Conservation (phyloP, 495 filamentous ascomycete genomes). For the Hypoxylon fragiforme region DNA sequence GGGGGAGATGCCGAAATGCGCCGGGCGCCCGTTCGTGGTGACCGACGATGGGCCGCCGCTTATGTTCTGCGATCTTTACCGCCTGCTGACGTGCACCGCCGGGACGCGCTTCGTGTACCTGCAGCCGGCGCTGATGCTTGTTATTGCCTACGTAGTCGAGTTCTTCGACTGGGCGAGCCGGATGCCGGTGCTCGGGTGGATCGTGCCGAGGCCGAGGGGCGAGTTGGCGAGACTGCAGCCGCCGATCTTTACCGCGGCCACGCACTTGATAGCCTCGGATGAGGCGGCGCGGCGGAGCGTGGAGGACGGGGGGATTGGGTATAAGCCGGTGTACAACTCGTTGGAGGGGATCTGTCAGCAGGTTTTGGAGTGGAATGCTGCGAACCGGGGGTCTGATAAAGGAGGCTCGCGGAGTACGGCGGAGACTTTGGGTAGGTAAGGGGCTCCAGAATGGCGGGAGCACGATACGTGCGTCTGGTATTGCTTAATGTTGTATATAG, state of each 20-base stretch:
- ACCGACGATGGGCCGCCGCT: slow-evolving; percentile 44
- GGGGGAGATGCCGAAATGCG: slow-evolving; percentile 40
- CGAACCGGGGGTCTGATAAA: slow-evolving; percentile 9
- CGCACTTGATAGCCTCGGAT: slow-evolving; percentile 53
- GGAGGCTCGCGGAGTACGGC: background rate
- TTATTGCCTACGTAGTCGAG: slow-evolving; percentile 55
- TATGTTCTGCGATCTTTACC: slow-evolving; percentile 41
- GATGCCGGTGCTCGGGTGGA: slow-evolving; percentile 42
- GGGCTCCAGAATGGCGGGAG: slow-evolving; percentile 3
- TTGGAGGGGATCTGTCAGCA: slow-evolving; percentile 58
- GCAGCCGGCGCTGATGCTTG: slow-evolving; percentile 49
- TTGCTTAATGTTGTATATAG: background rate
- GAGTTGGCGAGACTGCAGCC: slow-evolving; percentile 54
- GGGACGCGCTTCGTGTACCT: slow-evolving; percentile 38
- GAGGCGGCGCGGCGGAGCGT: slow-evolving; percentile 48
- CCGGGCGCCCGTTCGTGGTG: slow-evolving; percentile 48
- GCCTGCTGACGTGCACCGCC: slow-evolving; percentile 17
- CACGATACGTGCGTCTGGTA: no score
- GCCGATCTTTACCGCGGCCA: slow-evolving; percentile 48
- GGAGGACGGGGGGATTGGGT: slow-evolving; percentile 58
- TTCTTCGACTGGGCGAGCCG: slow-evolving; percentile 40
- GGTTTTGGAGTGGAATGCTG: slow-evolving; percentile 53
- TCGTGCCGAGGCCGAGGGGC: slow-evolving; percentile 40
- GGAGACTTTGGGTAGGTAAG: slow-evolving; percentile 3
- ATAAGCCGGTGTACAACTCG: slow-evolving; percentile 46